These are phyloP conservation scores for Tulasnella sp. DNA, from an alignment of 768 basidiomycete genomes.

Conservation along the genomic window DNA sequence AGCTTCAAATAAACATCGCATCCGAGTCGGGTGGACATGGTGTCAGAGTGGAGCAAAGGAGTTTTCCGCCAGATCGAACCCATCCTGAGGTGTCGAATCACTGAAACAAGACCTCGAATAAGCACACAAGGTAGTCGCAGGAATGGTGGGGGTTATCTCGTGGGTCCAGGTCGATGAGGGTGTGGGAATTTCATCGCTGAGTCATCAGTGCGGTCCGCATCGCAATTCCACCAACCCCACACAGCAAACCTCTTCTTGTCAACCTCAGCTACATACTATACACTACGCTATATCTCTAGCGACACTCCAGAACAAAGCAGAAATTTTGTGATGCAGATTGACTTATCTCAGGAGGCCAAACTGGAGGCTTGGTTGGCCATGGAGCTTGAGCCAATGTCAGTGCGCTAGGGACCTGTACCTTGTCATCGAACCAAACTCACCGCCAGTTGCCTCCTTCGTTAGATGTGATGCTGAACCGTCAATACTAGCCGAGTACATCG, in stretches of 20 bases:
- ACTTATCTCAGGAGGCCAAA: conserved; percentile 33
- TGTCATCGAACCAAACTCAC: not conserved
- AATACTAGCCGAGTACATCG: conserved; percentile 87
- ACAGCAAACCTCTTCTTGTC: no score
- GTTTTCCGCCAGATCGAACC: conserved; percentile 46
- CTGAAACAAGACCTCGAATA: no score
- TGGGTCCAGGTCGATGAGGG: not conserved
- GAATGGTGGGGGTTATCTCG: not conserved
- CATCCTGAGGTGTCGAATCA: not conserved
- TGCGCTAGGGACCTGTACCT: conserved; percentile 17
- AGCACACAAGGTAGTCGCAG: no score
- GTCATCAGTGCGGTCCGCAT: not conserved
- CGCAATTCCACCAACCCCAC: no score
- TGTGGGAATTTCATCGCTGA: not conserved
- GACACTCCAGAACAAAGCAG: no score
- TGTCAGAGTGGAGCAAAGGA: conserved; percentile 50
- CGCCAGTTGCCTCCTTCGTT: conserved; percentile 11
- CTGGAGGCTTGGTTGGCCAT: conserved; percentile 83
- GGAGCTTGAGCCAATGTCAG: conserved; percentile 85
- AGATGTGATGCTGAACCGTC: conserved; percentile 96
- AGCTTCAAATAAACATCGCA: conserved; percentile 58
- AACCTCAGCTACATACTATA: not conserved
- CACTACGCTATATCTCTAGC: no score
- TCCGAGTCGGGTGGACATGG: conserved; percentile 43
- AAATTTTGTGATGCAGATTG: conserved; percentile 22